phyloP scores from a whole-genome alignment of 257 asterid genomes.

The Galeopsis tetrahit region DNA sequence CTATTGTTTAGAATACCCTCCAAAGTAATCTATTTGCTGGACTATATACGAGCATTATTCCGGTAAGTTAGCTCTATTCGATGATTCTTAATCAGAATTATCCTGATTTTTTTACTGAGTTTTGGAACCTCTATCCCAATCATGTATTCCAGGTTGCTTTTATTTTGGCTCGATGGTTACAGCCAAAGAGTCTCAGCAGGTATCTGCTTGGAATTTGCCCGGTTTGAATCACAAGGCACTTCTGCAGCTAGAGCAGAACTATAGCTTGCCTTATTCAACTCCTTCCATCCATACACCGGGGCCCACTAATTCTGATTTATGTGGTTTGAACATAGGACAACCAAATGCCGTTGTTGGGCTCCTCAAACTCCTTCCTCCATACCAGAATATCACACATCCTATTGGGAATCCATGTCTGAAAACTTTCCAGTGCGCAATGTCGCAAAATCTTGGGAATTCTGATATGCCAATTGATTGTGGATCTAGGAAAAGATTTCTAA shows the following conservation, averaged over 20 bases:
- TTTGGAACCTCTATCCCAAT: constrained; percentile 27
- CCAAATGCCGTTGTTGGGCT: constrained; percentile 38
- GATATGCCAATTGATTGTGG: constrained; percentile 37
- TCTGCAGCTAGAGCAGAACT: constrained; percentile 45
- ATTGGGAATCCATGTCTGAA: constrained; percentile 26
- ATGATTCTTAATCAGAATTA: constrained; percentile 25
- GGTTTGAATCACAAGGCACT: constrained; percentile 45
- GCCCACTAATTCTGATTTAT: constrained; percentile 33
- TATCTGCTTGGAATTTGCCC: constrained; percentile 49
- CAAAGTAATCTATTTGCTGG: constrained; percentile 38
- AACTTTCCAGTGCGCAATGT: constrained; percentile 33
- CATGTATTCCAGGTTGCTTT: constrained; percentile 46
- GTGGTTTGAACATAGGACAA: constrained; percentile 37
- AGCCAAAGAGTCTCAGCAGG: constrained; percentile 54
- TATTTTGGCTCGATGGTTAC: constrained; percentile 55
- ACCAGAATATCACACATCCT: constrained; percentile 30
- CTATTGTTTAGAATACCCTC: constrained; percentile 40
- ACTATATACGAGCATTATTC: constrained; percentile 36
- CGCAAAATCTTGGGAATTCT: constrained; percentile 36
- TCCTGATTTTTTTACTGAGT: constrained; percentile 26
- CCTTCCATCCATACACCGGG: constrained; percentile 38
- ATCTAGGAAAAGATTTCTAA: constrained; percentile 59
- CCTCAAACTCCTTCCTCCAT: not conserved
- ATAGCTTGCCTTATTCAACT: constrained; percentile 38
- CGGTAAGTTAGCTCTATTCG: constrained; percentile 49